phyloP scores from a whole-genome alignment of 306 rosid genomes.

The Cyclanthera cordifolia region DNA sequence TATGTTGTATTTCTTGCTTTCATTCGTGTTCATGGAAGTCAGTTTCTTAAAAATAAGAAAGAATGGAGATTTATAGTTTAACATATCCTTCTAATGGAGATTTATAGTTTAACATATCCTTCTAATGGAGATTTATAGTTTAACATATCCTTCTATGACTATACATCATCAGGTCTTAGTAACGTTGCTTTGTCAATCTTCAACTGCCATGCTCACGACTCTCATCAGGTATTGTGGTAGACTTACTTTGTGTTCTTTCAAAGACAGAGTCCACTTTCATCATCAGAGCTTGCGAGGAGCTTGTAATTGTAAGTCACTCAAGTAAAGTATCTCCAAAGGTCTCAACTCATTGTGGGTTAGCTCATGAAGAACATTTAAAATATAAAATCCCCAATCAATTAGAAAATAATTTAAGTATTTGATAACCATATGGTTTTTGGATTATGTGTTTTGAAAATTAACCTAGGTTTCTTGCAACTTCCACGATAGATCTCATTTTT shows the following conservation, averaged over 20 bases:
- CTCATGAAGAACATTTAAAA: neutral
- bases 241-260: neutral
- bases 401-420: neutral
- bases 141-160: neutral
- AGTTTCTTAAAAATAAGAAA: neutral
- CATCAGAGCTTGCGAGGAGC: neutral
- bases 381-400: neutral
- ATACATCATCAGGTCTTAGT: neutral
- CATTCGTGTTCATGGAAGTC: neutral
- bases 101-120: no score
- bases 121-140: no score
- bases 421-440: no score
- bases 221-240: neutral
- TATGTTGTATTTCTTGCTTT: neutral
- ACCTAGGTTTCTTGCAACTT: no score
- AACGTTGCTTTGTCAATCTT: neutral
- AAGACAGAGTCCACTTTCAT: neutral
- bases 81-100: neutral
- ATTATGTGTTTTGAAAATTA: no score
- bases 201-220: neutral
- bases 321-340: neutral
- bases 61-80: neutral
- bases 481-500: no score
- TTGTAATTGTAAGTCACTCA: neutral
- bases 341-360: neutral